Percentiles rank a stretch among this genome's conserved stretches.
Conservation (phyloP, 2,329 filamentous ascomycete genomes). For the Orbilia brochopaga region DNA sequence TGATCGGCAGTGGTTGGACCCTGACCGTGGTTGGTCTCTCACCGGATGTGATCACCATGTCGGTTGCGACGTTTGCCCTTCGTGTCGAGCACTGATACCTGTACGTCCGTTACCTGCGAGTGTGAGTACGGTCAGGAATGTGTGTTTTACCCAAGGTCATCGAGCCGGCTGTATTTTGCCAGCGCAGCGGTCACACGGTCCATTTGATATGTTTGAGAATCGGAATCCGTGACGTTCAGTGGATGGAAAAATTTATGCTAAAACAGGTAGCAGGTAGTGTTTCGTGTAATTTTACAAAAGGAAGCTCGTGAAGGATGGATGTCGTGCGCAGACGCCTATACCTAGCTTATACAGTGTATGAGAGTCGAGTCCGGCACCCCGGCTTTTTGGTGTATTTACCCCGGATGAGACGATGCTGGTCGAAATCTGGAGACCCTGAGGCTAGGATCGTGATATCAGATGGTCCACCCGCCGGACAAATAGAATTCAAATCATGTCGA, state of each 20-base stretch:
- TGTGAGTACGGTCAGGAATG: background rate
- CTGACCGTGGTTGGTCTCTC: constrained; percentile 31
- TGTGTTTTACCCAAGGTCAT: background rate
- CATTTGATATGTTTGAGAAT: constrained; percentile 1
- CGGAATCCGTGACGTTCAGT: constrained; percentile 7
- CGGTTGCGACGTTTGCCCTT: too few relatives aligned
- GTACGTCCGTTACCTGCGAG: background rate
- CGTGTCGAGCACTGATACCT: too few relatives aligned
- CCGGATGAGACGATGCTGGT: constrained; percentile 12
- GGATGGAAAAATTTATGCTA: constrained; percentile 37
- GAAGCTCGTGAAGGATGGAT: constrained; percentile 28
- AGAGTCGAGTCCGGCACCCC: constrained; percentile 4
- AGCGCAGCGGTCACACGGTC: constrained; percentile 29
- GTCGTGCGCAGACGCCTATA: too few relatives aligned
- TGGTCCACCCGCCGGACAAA: constrained; percentile 25
- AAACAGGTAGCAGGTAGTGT: constrained; percentile 2
- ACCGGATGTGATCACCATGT: constrained; percentile 38
- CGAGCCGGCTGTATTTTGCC: background rate
- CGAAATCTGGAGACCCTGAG: constrained; percentile 12
- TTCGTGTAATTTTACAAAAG: constrained; percentile 22
- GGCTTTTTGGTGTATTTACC: constrained; percentile 19
- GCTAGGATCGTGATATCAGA: constrained; percentile 21
- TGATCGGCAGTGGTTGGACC: constrained; percentile 49
- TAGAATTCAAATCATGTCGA: constrained; percentile 17
- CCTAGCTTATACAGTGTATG: constrained; percentile 6